These are phyloP conservation scores for Iberis pinnata DNA, from an alignment of 345 rosid genomes.

Conservation along the genomic window DNA sequence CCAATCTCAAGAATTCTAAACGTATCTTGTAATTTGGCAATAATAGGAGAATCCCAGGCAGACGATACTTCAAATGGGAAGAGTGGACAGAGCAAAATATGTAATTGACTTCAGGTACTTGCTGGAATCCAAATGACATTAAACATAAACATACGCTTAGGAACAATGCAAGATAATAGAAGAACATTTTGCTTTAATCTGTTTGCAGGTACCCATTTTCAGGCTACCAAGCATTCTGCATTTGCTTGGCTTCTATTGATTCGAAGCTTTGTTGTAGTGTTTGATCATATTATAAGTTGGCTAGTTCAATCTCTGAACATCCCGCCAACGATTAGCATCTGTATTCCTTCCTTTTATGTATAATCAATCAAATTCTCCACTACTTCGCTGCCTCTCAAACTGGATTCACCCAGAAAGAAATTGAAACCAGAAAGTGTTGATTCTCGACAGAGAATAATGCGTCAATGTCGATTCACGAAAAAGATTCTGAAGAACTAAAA, in stretches of 20 bases:
- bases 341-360: constrained; percentile 4
- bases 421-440: too few relatives aligned
- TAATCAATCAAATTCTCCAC: constrained; percentile 6
- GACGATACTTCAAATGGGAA: constrained; percentile 80
- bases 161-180: too few relatives aligned
- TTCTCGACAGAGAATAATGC: constrained; percentile 17
- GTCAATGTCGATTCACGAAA: too few relatives aligned
- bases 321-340: constrained; percentile 10
- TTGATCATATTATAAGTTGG: constrained; percentile 27
- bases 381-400: constrained; percentile 4
- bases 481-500: neutral
- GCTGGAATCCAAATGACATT: neutral
- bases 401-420: constrained; percentile 1
- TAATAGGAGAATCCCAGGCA: constrained; percentile 57
- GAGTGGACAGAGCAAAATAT: constrained; percentile 61
- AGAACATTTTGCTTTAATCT: too few relatives aligned
- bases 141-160: neutral
- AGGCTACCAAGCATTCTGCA: constrained; percentile 80
- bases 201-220: constrained; percentile 70
- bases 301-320: constrained; percentile 50
- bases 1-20: constrained; percentile 1
- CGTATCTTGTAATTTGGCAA: constrained; percentile 2
- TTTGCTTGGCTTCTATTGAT: constrained; percentile 86
- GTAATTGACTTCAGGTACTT: constrained; percentile 79
- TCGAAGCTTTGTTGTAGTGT: constrained; percentile 80